These are phyloP conservation scores for Didymella pomorum DNA, from an alignment of 2,329 filamentous ascomycete species.

Conservation along the genomic window DNA sequence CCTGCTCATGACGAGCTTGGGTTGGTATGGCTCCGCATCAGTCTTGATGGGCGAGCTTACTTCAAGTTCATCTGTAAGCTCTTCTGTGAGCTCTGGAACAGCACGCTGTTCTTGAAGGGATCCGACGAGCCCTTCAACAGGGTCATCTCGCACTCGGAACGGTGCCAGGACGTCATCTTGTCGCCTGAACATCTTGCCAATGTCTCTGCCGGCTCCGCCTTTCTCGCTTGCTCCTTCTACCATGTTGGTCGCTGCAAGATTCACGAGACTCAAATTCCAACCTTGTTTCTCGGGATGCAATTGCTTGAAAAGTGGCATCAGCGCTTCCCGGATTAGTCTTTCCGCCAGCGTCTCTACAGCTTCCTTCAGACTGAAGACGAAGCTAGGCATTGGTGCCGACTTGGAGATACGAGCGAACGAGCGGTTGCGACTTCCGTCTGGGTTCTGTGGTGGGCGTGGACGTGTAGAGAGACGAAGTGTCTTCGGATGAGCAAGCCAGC, in stretches of 20 bases:
- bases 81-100: slow-evolving; percentile 4
- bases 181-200: slow-evolving; percentile 79
- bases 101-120: slow-evolving; percentile 47
- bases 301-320: slow-evolving; percentile 76
- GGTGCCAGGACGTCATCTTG: slow-evolving; percentile 73
- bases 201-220: slow-evolving; percentile 70
- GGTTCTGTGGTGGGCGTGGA: slow-evolving; percentile 62
- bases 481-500: slow-evolving; percentile 82
- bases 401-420: slow-evolving; percentile 76
- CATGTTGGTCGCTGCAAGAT: slow-evolving; percentile 90
- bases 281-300: slow-evolving; percentile 73
- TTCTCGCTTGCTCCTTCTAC: slow-evolving; percentile 57
- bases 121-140: background rate
- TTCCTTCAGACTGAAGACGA: slow-evolving; percentile 72
- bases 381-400: slow-evolving; percentile 75
- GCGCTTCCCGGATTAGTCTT: slow-evolving; percentile 71
- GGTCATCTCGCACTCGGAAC: slow-evolving; percentile 2
- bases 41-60: slow-evolving; percentile 18
- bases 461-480: slow-evolving; percentile 84
- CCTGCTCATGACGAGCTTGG: slow-evolving; percentile 5
- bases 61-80: background rate
- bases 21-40: background rate
- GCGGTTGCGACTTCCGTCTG: slow-evolving; percentile 63
- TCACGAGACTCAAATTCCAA: slow-evolving; percentile 85
- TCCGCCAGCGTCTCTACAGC: slow-evolving; percentile 68